Evolutionary conservation across 352 stramenopile species (phyloP), one percentile per base, ranked within the genome.

Genomic region (Phytophthora crassamura): DNA sequence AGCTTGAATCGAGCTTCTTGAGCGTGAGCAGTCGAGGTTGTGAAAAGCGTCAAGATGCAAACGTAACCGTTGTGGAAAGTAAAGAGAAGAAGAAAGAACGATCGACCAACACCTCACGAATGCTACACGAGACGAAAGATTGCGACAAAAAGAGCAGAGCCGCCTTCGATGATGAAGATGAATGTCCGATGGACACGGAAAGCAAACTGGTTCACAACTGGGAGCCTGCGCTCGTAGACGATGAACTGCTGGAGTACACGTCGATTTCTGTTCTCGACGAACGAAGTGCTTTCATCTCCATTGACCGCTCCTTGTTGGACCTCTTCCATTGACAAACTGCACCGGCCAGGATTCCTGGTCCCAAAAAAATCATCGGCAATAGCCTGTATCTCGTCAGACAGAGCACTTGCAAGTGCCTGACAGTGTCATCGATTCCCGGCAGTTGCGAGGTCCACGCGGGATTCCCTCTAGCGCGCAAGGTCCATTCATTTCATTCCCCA

Each of bases 221-320:
- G 65, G 52, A 49, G 40, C 53, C 12, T 38, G 45, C 46, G 4
- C 4, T 18, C 25, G 53, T 36, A 40, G n/a, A 45, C 18, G 51
- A 66, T 18, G 57, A 75, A 1, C 55, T 83, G 18, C 49, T 58
- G 7, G 54, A 53, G 9, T 75, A 63, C 34, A 75, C 74, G 7
- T 84, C 78, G 4, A 57, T 70, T 28, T 20, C 49, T 3, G 58
- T 84, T 28, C 59, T 84, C 8, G 57, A 75, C 39, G 68, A 63
- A 1, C 32, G 54, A 15, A 84, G 76, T 22, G 61, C 62, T 4
- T 51, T 85, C 7, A 28, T 85, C 25, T 10, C 70, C 0, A 41
- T 82, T 11, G 51, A 77, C 40, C 32, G 36, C 15, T 53, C 64
- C 1, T n/a, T 72, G 16, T 34, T 9, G 0, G 45, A 60, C 11